Evolutionary conservation across 768 basidiomycete genomes (phyloP).

Genomic region (Symmetrospora coprosmae): DNA sequence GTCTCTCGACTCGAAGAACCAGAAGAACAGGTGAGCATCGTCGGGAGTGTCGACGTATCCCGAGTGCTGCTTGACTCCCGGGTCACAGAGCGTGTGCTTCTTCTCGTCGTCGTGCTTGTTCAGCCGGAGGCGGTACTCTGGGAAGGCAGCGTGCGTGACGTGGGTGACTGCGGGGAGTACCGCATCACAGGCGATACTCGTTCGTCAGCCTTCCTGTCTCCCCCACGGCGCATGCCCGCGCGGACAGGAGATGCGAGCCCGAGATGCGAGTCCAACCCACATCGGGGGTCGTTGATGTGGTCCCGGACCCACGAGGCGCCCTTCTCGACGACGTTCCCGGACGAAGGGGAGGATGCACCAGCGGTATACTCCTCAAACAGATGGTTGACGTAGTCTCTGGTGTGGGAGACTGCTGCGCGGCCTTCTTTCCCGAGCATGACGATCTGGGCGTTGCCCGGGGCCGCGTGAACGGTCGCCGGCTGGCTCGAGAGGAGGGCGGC

Average conservation of each 20-base stretch:
- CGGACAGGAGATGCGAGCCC: not conserved
- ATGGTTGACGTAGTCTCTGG: too few relatives aligned
- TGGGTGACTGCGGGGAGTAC: constrained; percentile 9
- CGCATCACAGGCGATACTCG: too few relatives aligned
- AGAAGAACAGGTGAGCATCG: constrained; percentile 74
- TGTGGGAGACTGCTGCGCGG: too few relatives aligned
- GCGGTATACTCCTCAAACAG: too few relatives aligned
- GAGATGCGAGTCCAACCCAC: not conserved
- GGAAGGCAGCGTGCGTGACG: constrained; percentile 18
- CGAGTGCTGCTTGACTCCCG: constrained; percentile 20
- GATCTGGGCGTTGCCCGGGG: too few relatives aligned
- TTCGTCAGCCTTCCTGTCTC: not conserved
- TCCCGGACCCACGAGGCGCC: constrained; percentile 1
- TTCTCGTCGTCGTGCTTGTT: constrained; percentile 10
- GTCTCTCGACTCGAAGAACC: constrained; percentile 64
- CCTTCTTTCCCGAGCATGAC: too few relatives aligned
- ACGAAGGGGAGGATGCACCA: too few relatives aligned
- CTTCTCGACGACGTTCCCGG: constrained; percentile 21
- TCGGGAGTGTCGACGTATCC: constrained; percentile 62
- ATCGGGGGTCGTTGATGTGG: constrained; percentile 20
- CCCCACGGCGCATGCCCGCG: not conserved
- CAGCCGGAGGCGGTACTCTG: constrained; percentile 9
- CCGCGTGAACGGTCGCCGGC: too few relatives aligned
- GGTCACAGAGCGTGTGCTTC: constrained; percentile 18
- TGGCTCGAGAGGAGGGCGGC: too few relatives aligned